Evolutionary conservation across 2,329 filamentous ascomycete species (phyloP).

Genomic region (Stromatinia cepivora): DNA sequence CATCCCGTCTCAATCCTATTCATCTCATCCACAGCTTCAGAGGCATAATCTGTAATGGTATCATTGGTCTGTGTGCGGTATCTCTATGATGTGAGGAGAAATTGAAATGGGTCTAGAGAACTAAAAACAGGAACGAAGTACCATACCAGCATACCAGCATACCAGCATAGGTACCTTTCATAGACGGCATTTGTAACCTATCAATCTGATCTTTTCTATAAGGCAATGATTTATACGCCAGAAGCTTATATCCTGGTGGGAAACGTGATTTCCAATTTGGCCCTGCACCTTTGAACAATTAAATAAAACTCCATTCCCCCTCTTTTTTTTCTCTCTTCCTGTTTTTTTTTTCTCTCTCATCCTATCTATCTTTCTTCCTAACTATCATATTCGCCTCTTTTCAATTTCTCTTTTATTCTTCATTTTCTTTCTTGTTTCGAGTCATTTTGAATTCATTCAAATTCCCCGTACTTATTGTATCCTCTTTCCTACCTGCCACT

Average conservation of each 20-base stretch:
- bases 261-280: slow-evolving; percentile 21
- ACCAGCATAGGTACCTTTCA: slow-evolving; percentile 9
- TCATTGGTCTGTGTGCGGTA: slow-evolving; percentile 20
- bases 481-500: slow-evolving; percentile 1
- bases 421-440: slow-evolving; percentile 21
- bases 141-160: neutral
- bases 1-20: neutral
- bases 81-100: slow-evolving; percentile 17
- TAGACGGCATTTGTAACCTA: slow-evolving; percentile 12
- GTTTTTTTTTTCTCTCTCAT: slow-evolving; percentile 21
- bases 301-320: slow-evolving; percentile 30
- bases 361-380: neutral
- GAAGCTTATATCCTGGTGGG: slow-evolving; percentile 18
- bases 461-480: neutral
- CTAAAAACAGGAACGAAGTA: slow-evolving; percentile 7
- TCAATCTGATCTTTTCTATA: slow-evolving; percentile 22
- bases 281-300: slow-evolving; percentile 21
- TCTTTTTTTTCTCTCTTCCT: slow-evolving; percentile 19
- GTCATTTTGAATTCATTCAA: slow-evolving; percentile 4
- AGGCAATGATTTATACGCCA: slow-evolving; percentile 16
- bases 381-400: neutral
- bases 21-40: neutral
- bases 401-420: slow-evolving; percentile 7
- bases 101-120: slow-evolving; percentile 23
- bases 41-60: slow-evolving; percentile 2